Base-by-base conservation (phyloP, 352 stramenopile species). In the Pythium guiyangense region DNA sequence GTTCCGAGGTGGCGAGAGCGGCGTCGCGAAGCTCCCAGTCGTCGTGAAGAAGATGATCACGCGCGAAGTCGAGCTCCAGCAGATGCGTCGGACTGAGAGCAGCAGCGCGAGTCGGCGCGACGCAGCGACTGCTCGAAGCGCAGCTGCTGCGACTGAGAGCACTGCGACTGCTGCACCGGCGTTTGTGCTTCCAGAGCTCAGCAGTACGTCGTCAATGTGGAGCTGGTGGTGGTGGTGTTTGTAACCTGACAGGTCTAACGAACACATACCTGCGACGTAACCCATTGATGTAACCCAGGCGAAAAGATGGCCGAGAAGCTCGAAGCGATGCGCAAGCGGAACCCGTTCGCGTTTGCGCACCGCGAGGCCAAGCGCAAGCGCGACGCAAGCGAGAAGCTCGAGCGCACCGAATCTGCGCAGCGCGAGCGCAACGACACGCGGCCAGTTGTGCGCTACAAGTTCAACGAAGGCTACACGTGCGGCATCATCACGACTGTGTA, bases 381-480 rank as follows among this genome's bases (percentile, higher is more conserved):
- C 29, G 70, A 84, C 35, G 58, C 49, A 44, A 69, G 69, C 26
- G 67, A 70, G n/a, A 73, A 85, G 42, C 58, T 74, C 39, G 40
- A 63, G 74, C 52, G 63, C 73, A 20, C 61, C 74, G 44, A 55
- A 55, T 20, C 57, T 55, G 20, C 39, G 39, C 54, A 62, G 9
- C 34, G 27, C 20, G 57, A 57, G 29, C 63, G 42, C 39, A 39
- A 51, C 14, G 57, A 73, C 44, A 40, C 55, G 12, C 67, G 82
- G n/a, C 62, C 67, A 2, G 61, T 71, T 27, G 79, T 97, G 54
- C 79, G 77, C 29, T 97, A 90, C 70, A 91, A 93, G 62, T 96
- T 91, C 57, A 94, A 97, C 52, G 85, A 96, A 73, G 89, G 89
- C 42, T 95, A 92, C 69, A 96, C 84, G 27, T 88, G 86, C 63